Base-by-base conservation (phyloP, 257 asterid genomes). In the Jasminum sambac region DNA sequence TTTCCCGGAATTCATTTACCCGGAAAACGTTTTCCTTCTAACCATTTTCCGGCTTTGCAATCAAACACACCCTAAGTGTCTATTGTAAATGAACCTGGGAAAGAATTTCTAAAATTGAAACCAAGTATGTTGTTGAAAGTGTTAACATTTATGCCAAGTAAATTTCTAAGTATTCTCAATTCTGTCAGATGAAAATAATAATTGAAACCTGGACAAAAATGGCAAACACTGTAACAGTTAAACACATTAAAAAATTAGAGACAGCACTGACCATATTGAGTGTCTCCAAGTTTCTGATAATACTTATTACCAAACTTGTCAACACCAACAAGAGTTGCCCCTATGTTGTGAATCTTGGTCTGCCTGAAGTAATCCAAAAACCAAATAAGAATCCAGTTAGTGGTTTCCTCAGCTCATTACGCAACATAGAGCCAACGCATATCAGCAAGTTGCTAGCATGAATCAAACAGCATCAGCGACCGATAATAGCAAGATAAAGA, bases 241-340 rank as follows among this genome's bases (percentile, higher is more conserved):
- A 5, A 34, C 10, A 52, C 5, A 68, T 1, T 50, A 6, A 50
- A 24, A 42, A 42, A 24, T 36, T 30, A 63, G 30, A 67, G 55
- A 66, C 70, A 67, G 82, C 68, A 72, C 96, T 76, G 16, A 94
- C 99, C 99, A 71, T 77, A 84, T 84, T 91, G 96, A 5, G 90
- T 87, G 41, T 95, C 96, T 62, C 91, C 98, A 58, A 85, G 88
- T 72, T 87, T 89, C 87, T 95, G 82, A 64, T 88, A 95, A 80
- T 95, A 95, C 85, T 95, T 91, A 71, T 95, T 95, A 75, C 99
- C 99, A 81, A 89, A 83, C 83, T 95, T 89, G 77, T 95, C 99
- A 60, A 88, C 87, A 66, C 99, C 99, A 61, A 86, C 87, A 60
- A 91, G 75, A 2, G 89, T 88, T 69, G 97, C 99, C 34, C 99